A percentile compares a stretch with the other conserved stretches of the same genome.
Conservation (phyloP, 768 basidiomycete genomes). For the Boletus bicolor region DNA sequence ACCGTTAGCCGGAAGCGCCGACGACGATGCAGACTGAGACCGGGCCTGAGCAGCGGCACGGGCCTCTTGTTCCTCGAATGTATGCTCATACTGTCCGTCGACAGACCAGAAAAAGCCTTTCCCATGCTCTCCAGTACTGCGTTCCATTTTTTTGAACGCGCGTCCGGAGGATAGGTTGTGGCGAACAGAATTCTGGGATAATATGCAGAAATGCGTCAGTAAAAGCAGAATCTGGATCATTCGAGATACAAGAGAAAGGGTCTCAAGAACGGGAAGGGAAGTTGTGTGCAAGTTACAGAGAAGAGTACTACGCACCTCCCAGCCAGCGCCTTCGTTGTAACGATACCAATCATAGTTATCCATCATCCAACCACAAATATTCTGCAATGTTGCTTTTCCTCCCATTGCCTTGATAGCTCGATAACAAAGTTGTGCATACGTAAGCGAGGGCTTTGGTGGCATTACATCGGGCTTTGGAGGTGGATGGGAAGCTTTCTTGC, state of each 20-base stretch:
- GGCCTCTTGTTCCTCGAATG: slow-evolving; percentile 67
- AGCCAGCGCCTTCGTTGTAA: slow-evolving; percentile 75
- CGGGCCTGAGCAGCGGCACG: slow-evolving; percentile 39
- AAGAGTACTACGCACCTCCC: slow-evolving; percentile 67
- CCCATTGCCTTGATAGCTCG: slow-evolving; percentile 79
- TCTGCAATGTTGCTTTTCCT: slow-evolving; percentile 86
- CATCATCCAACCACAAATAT: slow-evolving; percentile 91
- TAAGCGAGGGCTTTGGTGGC: slow-evolving; percentile 85
- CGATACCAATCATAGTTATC: slow-evolving; percentile 88
- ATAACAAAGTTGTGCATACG: slow-evolving; percentile 90
- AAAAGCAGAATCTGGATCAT: slow-evolving; percentile 1
- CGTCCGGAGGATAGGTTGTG: slow-evolving; percentile 92
- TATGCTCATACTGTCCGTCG: slow-evolving; percentile 67
- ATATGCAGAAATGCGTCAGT: slow-evolving; percentile 8
- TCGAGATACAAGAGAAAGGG: not conserved
- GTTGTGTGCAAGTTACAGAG: not conserved
- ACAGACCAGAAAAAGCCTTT: slow-evolving; percentile 95
- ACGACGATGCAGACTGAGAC: slow-evolving; percentile 22
- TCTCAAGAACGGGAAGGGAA: not conserved
- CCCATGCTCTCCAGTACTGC: slow-evolving; percentile 78
- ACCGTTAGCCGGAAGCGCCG: slow-evolving; percentile 26
- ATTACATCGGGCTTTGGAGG: slow-evolving; percentile 67
- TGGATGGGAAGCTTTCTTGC: slow-evolving; percentile 54
- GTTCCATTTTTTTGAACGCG: slow-evolving; percentile 88
- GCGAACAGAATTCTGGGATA: slow-evolving; percentile 80